Conservation (phyloP, 1,284 basidiomycete species). For the Neonothopanus nambi region DNA sequence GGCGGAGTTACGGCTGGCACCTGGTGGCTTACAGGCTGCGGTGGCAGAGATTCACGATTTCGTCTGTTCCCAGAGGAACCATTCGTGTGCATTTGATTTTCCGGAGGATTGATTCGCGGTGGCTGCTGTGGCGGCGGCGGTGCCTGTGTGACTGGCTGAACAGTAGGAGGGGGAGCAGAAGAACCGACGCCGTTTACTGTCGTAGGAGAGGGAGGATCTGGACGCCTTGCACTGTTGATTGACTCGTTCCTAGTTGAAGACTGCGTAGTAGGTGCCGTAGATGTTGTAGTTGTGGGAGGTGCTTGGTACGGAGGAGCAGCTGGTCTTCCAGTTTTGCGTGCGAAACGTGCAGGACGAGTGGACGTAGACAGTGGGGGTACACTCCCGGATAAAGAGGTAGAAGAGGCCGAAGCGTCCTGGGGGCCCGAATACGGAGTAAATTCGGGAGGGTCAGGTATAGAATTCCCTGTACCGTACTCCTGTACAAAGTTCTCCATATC, state of each 20-base stretch:
- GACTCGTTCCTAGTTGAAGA: background rate
- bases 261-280: background rate
- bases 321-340: conserved; percentile 7
- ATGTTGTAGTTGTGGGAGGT: background rate
- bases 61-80: background rate
- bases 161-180: background rate
- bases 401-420: background rate
- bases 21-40: conserved; percentile 5
- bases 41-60: conserved; percentile 4
- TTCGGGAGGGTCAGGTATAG: conserved; percentile 60
- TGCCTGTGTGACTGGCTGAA: background rate
- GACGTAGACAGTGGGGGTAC: background rate
- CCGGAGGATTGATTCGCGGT: background rate
- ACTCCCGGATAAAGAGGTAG: background rate
- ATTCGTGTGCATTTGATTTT: background rate
- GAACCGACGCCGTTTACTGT: background rate
- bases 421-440: conserved; percentile 31
- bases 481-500: conserved; percentile 64
- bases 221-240: background rate
- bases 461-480: conserved; percentile 62
- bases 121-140: background rate
- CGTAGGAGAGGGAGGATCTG: background rate
- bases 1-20: conserved; percentile 11
- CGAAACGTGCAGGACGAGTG: conserved; percentile 1
- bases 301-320: conserved; percentile 2